phyloP scores from a whole-genome alignment of 192 early-diverging fungal genomes.

The Physocladia obscura region DNA sequence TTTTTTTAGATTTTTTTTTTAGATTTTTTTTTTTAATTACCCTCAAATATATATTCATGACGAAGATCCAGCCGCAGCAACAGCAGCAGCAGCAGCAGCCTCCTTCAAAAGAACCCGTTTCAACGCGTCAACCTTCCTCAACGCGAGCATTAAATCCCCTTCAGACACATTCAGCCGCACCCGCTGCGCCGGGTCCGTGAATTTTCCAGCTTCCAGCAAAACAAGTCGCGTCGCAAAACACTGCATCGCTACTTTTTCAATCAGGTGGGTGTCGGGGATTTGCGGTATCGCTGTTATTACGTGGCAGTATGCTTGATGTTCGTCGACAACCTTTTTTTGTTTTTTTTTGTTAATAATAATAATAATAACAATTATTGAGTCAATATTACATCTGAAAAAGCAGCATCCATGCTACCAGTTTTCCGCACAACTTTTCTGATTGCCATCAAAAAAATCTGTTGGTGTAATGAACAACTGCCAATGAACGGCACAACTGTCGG shows the following conservation, averaged over 20 bases:
- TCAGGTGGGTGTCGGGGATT: slow-evolving; percentile 57
- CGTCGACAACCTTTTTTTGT: slow-evolving; percentile 4
- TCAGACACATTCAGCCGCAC: slow-evolving; percentile 72
- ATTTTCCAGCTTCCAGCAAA: slow-evolving; percentile 37
- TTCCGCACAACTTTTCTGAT: slow-evolving; percentile 62
- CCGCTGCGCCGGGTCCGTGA: slow-evolving; percentile 53
- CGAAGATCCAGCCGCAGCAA: too few species aligned
- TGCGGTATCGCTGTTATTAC: slow-evolving; percentile 63
- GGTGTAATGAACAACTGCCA: slow-evolving; percentile 70
- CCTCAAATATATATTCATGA: too few species aligned
- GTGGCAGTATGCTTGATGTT: slow-evolving; percentile 62
- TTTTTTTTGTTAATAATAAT: not conserved
- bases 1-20: too few species aligned
- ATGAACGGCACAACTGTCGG: slow-evolving; percentile 76
- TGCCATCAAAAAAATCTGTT: slow-evolving; percentile 82
- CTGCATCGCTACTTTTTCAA: slow-evolving; percentile 61
- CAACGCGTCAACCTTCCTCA: slow-evolving; percentile 31
- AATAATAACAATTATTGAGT: not conserved
- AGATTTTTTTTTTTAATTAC: too few species aligned
- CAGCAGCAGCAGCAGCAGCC: too few species aligned
- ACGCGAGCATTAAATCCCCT: slow-evolving; percentile 77
- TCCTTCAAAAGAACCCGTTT: too few species aligned
- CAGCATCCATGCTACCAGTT: slow-evolving; percentile 70
- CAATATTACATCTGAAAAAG: slow-evolving; percentile 65
- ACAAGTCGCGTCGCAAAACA: slow-evolving; percentile 12